These are phyloP conservation scores for Leccinum fuscescens DNA, from an alignment of 1,284 basidiomycete genomes.

Conservation along the genomic window DNA sequence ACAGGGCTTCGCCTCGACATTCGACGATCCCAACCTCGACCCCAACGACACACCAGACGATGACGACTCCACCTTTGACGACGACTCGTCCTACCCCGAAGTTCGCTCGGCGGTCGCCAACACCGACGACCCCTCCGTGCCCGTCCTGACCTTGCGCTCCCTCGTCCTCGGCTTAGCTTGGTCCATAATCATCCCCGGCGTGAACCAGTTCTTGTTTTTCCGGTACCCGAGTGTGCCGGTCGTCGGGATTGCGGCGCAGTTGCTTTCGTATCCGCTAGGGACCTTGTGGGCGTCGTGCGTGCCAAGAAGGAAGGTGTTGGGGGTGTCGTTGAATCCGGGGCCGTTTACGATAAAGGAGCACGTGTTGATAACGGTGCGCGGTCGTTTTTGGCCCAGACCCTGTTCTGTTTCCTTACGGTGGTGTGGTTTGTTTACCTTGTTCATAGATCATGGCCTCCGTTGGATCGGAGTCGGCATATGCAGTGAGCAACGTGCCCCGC, in stretches of 20 bases:
- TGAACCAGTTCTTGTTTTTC: conserved; percentile 56
- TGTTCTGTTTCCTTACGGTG: background rate
- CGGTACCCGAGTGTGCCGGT: conserved; percentile 49
- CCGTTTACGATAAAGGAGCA: conserved; percentile 77
- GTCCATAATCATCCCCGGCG: conserved; percentile 48
- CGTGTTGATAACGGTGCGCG: conserved; percentile 47
- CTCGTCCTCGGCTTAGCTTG: conserved; percentile 56
- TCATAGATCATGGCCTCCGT: conserved; percentile 49
- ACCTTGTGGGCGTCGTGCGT: conserved; percentile 46
- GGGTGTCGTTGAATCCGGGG: conserved; percentile 62
- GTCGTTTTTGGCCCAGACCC: background rate
- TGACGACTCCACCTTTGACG: conserved; percentile 22
- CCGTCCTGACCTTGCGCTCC: conserved; percentile 58
- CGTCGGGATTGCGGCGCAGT: conserved; percentile 47
- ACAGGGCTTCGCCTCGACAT: conserved; percentile 11
- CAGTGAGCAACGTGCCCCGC: conserved; percentile 21
- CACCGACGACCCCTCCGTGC: conserved; percentile 65
- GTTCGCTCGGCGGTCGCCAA: conserved; percentile 77
- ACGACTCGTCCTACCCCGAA: conserved; percentile 70
- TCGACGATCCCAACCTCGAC: conserved; percentile 51
- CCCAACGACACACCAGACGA: conserved; percentile 32
- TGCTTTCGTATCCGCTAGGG: conserved; percentile 56
- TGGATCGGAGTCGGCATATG: conserved; percentile 39
- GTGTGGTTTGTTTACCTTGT: background rate
- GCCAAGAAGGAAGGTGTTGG: conserved; percentile 49